These are phyloP conservation scores for Austroboletus novae-zelandiae DNA, from an alignment of 1,284 basidiomycete species.

Conservation along the genomic window DNA sequence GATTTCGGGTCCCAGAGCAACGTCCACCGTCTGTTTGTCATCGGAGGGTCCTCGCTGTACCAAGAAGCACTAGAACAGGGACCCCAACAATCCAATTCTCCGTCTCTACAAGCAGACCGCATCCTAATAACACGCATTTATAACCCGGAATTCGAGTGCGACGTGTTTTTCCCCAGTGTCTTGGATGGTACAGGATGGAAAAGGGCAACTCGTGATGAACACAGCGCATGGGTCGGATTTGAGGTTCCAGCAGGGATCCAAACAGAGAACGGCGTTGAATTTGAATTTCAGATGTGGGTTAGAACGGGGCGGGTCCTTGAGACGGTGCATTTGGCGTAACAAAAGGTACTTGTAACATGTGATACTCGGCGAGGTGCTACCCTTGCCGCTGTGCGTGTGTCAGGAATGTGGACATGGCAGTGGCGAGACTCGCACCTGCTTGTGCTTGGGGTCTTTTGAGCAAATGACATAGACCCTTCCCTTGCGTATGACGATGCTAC, in stretches of 20 bases:
- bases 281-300: slow-evolving; percentile 94
- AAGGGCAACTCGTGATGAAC: slow-evolving; percentile 54
- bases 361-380: slow-evolving; percentile 20
- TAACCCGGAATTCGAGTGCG: slow-evolving; percentile 78
- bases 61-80: slow-evolving; percentile 55
- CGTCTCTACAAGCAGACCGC: slow-evolving; percentile 58
- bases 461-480: slow-evolving; percentile 94
- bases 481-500: slow-evolving; percentile 83
- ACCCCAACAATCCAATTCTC: slow-evolving; percentile 16
- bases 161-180: slow-evolving; percentile 85
- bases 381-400: slow-evolving; percentile 58
- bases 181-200: slow-evolving; percentile 50
- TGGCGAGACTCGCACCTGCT: slow-evolving; percentile 72
- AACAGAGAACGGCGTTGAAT: slow-evolving; percentile 78
- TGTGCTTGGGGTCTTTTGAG: slow-evolving; percentile 94
- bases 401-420: slow-evolving; percentile 4
- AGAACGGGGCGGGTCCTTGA: slow-evolving; percentile 8
- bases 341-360: background rate
- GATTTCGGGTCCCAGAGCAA: slow-evolving; percentile 16
- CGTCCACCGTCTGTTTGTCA: slow-evolving; percentile 70
- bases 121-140: slow-evolving; percentile 87
- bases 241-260: slow-evolving; percentile 74
- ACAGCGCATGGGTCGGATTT: slow-evolving; percentile 74
- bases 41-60: slow-evolving; percentile 90
- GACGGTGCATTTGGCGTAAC: slow-evolving; percentile 1